Percentiles rank a stretch among this genome's conserved stretches.
Conservation (phyloP, 768 basidiomycete species). For the Hygrophorus pudorinus region DNA sequence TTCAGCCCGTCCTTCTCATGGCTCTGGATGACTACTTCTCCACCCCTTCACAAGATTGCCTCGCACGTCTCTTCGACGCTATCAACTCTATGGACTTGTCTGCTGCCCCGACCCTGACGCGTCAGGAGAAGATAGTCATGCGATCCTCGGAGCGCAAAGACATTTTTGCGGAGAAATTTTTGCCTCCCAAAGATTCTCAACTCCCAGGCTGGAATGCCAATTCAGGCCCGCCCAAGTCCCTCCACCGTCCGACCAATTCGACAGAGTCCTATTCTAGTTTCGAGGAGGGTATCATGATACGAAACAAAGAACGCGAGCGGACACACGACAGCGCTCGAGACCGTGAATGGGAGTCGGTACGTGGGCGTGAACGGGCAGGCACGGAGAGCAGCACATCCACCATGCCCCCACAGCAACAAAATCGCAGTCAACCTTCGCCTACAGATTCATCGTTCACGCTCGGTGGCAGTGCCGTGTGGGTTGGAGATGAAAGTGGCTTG, state of each 20-base stretch:
- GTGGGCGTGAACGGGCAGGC: conserved; percentile 22
- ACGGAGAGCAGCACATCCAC: conserved; percentile 28
- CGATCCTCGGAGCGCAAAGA: conserved; percentile 87
- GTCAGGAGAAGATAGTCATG: conserved; percentile 82
- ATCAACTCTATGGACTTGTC: conserved; percentile 87
- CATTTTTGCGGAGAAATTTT: conserved; percentile 81
- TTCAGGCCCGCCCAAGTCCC: conserved; percentile 13
- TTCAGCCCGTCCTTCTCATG: conserved; percentile 85
- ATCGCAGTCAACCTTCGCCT: conserved; percentile 38
- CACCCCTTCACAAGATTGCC: conserved; percentile 81
- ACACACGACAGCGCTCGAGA: neutral
- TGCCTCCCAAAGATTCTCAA: conserved; percentile 21
- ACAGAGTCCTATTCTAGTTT: conserved; percentile 58
- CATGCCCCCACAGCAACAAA: conserved; percentile 18
- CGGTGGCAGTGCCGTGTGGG: conserved; percentile 79
- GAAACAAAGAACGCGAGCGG: conserved; percentile 13
- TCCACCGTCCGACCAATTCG: conserved; percentile 43
- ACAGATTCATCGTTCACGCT: conserved; percentile 68
- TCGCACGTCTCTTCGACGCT: conserved; percentile 84
- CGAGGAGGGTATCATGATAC: conserved; percentile 55
- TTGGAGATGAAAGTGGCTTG: conserved; percentile 60
- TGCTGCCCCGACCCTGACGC: conserved; percentile 66
- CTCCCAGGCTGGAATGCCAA: conserved; percentile 17
- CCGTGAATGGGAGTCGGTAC: conserved; percentile 2
- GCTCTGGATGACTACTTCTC: conserved; percentile 93